Base-by-base conservation (phyloP, 345 rosid genomes). In the Physaria fendleri region DNA sequence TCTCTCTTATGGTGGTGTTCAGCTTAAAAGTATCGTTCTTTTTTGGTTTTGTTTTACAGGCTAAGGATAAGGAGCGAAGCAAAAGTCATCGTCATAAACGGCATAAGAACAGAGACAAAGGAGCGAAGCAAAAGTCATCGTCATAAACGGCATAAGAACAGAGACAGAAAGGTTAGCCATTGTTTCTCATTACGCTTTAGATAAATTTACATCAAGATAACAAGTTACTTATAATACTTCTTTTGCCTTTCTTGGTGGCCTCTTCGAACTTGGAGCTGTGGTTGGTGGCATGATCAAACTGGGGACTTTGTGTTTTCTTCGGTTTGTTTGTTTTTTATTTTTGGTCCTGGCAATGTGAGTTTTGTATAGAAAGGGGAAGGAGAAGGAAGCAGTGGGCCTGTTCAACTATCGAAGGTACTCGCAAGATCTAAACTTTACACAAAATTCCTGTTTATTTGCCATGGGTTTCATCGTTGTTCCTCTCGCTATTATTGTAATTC, bases 191-290 rank as follows among this genome's bases (percentile, higher is more conserved):
- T 61, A 20, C 3, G 24, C 25, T 4, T 61, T 7, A 1, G 35
- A 21, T 43, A 8, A n/a, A 20, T 29, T 9, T 61, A 46, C 38
- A 47, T 7, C 14, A 38, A 14, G 62, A 66, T 49, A 64, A 27
- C 62, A 77, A 76, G 89, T 66, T 80, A 75, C 95, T 78, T 74
- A 87, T 78, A 67, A 47, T 87, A 72, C 74, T 73, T 73, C 56
- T 69, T 85, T 77, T 87, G 84, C 85, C 86, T 81, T 59, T 51
- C 77, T 76, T 56, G n/a, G 56, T 83, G 97, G 95, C 92, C 96
- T 85, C 96, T 87, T 79, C 54, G 87, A 78, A 82, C 76, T 86
- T 87, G 95, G 99, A 93, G 99, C 99, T 85, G 95, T 83, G 88
- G 78, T 73, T 80, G 76, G 69, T 81, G 89, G 76, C 96, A 73